Evolutionary conservation across 768 basidiomycete genomes (phyloP).

Genomic region (Suillus variegatus): DNA sequence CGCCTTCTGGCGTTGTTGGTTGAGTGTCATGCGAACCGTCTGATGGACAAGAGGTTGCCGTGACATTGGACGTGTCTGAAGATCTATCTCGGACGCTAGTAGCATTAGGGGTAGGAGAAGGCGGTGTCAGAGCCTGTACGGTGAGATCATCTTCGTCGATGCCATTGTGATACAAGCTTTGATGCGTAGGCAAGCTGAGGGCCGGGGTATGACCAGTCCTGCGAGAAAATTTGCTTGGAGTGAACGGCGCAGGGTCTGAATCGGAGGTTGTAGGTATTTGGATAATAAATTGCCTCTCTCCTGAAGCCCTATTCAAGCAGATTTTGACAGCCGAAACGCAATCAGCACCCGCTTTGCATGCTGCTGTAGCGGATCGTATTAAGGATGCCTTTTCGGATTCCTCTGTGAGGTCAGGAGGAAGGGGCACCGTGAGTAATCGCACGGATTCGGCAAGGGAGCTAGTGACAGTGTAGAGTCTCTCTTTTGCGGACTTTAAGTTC

Average conservation of each 20-base stretch:
- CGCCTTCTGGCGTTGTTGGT: conserved; percentile 48
- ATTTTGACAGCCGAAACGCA: conserved; percentile 86
- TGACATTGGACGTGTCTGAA: conserved; percentile 50
- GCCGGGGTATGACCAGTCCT: conserved; percentile 30
- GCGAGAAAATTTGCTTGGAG: conserved; percentile 50
- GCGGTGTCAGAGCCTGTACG: conserved; percentile 47
- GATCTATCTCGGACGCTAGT: conserved; percentile 40
- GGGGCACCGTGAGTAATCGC: conserved; percentile 64
- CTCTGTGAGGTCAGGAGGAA: conserved; percentile 54
- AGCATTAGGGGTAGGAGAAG: conserved; percentile 20
- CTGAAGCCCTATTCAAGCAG: conserved; percentile 66
- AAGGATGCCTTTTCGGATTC: conserved; percentile 81
- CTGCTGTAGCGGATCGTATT: conserved; percentile 83
- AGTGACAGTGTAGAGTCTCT: conserved; percentile 81
- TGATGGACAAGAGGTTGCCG: conserved; percentile 47
- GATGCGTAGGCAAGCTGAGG: conserved; percentile 38
- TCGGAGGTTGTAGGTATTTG: conserved; percentile 56
- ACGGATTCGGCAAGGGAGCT: conserved; percentile 88
- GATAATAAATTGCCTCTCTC: conserved; percentile 66
- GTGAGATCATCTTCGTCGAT: conserved; percentile 65
- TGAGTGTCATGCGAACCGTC: conserved; percentile 48
- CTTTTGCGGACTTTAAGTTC: conserved; percentile 70
- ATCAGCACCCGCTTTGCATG: conserved; percentile 85
- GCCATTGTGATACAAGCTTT: conserved; percentile 36
- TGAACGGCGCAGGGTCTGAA: conserved; percentile 43